Conservation (phyloP, 352 stramenopile species). For the Globisporangium cylindrosporum region DNA sequence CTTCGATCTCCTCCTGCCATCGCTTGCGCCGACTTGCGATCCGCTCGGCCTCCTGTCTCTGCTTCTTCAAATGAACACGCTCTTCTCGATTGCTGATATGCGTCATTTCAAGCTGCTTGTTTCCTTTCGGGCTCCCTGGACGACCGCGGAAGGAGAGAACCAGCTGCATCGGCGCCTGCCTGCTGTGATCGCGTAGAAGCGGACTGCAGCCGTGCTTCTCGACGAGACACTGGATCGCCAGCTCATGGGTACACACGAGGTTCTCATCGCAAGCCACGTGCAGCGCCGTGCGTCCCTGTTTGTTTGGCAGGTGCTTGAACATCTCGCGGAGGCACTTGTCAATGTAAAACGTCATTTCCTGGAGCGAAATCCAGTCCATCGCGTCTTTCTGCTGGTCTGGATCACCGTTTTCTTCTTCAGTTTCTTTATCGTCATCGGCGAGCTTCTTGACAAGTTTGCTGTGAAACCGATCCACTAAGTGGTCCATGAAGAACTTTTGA, state of each 20-base stretch:
- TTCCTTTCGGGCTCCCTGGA: conserved; percentile 54
- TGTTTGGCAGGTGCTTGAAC: conserved; percentile 65
- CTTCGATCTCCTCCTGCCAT: conserved; percentile 48
- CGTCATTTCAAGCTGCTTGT: conserved; percentile 27
- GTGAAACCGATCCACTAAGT: conserved; percentile 45
- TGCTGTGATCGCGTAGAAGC: conserved; percentile 47
- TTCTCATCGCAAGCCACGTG: conserved; percentile 82
- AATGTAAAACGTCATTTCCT: conserved; percentile 59
- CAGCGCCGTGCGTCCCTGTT: conserved; percentile 58
- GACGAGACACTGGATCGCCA: conserved; percentile 47
- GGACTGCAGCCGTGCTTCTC: conserved; percentile 59
- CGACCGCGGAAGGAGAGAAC: conserved; percentile 48
- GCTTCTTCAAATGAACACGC: conserved; percentile 28
- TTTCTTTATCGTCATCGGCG: conserved; percentile 25
- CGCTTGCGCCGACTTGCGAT: conserved; percentile 25
- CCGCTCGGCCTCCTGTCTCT: conserved; percentile 29
- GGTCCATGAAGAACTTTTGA: conserved; percentile 42
- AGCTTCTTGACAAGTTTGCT: conserved; percentile 25
- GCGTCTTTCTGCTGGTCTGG: conserved; percentile 27
- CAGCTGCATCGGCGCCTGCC: conserved; percentile 35
- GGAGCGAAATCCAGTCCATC: conserved; percentile 45
- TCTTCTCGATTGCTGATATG: conserved; percentile 30
- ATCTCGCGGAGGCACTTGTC: conserved; percentile 55
- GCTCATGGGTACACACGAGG: conserved; percentile 76
- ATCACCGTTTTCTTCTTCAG: conserved; percentile 25